Conservation (phyloP, 768 basidiomycete genomes). For the Boletus sp. region DNA sequence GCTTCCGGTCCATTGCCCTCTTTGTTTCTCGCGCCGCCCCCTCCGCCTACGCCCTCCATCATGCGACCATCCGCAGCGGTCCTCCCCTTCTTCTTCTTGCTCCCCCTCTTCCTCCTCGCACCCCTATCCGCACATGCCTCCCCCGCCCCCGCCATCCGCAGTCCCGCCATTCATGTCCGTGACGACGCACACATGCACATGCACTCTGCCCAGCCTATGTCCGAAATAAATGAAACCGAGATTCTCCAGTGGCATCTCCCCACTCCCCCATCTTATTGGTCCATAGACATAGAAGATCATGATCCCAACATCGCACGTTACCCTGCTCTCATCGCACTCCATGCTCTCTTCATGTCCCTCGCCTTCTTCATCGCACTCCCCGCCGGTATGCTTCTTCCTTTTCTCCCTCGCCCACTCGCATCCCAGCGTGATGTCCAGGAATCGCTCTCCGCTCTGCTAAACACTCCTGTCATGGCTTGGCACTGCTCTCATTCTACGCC, state of each 20-base stretch:
- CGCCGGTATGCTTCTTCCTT: constrained; percentile 49
- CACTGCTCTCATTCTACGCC: constrained; percentile 60
- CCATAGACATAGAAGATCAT: constrained; percentile 65
- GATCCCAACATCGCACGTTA: constrained; percentile 45
- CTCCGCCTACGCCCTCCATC: background rate
- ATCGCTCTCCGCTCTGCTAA: constrained; percentile 78
- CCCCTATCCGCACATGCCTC: constrained; percentile 20
- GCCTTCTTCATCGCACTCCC: constrained; percentile 87
- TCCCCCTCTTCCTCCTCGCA: constrained; percentile 4
- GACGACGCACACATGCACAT: constrained; percentile 44
- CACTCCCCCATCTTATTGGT: constrained; percentile 80
- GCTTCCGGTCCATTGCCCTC: background rate
- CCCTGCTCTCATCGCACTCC: constrained; percentile 69
- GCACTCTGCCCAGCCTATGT: constrained; percentile 45
- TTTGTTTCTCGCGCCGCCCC: background rate
- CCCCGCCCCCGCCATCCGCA: background rate
- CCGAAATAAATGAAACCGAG: constrained; percentile 76
- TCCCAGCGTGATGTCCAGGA: constrained; percentile 39
- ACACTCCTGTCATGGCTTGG: constrained; percentile 58
- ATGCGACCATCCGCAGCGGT: constrained; percentile 10
- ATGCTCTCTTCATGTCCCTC: constrained; percentile 67
- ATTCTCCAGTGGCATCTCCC: constrained; percentile 60
- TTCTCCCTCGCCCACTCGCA: background rate
- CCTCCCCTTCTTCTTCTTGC: background rate
- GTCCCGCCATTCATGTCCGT: constrained; percentile 10